A percentile compares a stretch with the other conserved stretches of the same genome.
phyloP scores from a whole-genome alignment of 2,329 filamentous ascomycete genomes.

The Didymellaceae sp. region DNA sequence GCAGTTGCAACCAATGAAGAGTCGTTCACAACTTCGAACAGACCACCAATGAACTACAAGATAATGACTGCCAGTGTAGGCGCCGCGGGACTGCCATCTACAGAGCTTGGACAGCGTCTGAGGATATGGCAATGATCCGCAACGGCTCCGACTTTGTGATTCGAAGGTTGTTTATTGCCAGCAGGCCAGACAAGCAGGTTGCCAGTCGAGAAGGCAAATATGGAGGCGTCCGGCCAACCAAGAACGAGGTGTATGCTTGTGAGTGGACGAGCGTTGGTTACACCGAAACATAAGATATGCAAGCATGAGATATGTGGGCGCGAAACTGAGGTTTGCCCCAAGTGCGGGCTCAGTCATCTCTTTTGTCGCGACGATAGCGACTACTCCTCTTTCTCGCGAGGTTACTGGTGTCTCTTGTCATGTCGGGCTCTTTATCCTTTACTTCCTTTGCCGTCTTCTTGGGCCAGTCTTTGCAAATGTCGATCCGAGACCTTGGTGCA shows the following conservation, averaged over 20 bases:
- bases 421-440: conserved; percentile 21
- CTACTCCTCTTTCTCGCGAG: conserved; percentile 37
- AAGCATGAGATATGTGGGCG: not conserved
- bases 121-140: conserved; percentile 1
- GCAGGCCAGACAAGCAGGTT: not conserved
- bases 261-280: not conserved
- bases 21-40: not conserved
- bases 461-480: conserved; percentile 91
- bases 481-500: conserved; percentile 84
- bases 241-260: not conserved
- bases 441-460: conserved; percentile 62
- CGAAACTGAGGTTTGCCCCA: conserved; percentile 3
- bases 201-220: not conserved
- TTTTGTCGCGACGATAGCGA: conserved; percentile 36
- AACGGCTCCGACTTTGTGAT: not conserved
- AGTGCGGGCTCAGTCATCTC: conserved; percentile 27
- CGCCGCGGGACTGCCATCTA: conserved; percentile 3
- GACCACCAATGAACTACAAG: not conserved
- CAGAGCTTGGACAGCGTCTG: conserved; percentile 5
- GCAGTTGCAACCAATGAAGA: not conserved
- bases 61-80: not conserved
- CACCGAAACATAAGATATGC: not conserved
- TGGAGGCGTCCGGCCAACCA: no score
- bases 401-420: conserved; percentile 15
- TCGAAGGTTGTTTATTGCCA: not conserved